Conservation (phyloP, 257 asterid species). For the Pogostemon cablin region DNA sequence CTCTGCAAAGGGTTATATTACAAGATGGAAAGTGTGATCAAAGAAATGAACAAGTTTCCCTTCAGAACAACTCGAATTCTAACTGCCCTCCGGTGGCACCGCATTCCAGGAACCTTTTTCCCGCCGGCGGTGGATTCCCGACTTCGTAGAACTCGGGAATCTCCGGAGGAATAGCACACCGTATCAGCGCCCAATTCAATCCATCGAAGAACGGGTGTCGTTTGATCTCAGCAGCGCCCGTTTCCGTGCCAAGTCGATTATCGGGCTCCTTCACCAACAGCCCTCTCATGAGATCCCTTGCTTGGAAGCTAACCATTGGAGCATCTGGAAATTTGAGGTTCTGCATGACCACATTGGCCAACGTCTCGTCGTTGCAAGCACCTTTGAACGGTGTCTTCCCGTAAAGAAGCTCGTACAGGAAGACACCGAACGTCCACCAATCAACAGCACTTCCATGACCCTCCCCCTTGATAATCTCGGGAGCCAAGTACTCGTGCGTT, state of each 20-base stretch:
- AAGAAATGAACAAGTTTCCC: constrained; percentile 3
- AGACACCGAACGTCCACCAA: constrained; percentile 95
- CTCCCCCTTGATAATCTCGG: constrained; percentile 92
- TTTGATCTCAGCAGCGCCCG: constrained; percentile 93
- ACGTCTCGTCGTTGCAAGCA: constrained; percentile 74
- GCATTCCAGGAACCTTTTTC: constrained; percentile 45
- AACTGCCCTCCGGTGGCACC: constrained; percentile 49
- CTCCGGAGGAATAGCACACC: constrained; percentile 80
- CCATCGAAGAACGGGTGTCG: constrained; percentile 89
- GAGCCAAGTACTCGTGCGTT: constrained; percentile 93
- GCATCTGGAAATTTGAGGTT: constrained; percentile 69
- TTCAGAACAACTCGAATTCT: constrained; percentile 73
- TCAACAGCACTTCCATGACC: constrained; percentile 98
- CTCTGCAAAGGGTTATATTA: constrained; percentile 11
- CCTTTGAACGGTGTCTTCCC: constrained; percentile 94
- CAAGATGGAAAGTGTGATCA: constrained; percentile 13
- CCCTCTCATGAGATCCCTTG: constrained; percentile 78
- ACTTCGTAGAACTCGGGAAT: constrained; percentile 56
- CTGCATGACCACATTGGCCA: constrained; percentile 78
- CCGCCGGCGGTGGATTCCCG: constrained; percentile 34
- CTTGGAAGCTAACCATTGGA: constrained; percentile 80
- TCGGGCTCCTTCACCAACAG: constrained; percentile 83
- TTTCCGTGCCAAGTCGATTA: constrained; percentile 67
- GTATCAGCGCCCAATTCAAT: constrained; percentile 85
- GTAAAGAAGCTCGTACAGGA: constrained; percentile 83